Conservation (phyloP, 352 stramenopile species). For the Phytophthora pluvialis region DNA sequence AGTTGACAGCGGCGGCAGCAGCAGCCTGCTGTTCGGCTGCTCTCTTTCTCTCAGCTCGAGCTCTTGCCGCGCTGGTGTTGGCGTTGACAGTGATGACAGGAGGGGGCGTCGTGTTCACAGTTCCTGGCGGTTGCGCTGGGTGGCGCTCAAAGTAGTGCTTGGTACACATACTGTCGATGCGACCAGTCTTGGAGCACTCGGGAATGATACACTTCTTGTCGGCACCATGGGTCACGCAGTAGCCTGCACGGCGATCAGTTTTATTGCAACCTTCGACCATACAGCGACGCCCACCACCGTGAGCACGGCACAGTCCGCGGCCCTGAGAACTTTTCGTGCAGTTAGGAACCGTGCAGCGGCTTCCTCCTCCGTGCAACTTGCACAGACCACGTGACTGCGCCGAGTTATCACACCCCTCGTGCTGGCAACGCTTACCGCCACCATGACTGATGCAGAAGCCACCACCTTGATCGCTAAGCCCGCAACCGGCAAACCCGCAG, state of each 20-base stretch:
- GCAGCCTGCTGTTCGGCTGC: slow-evolving; percentile 31
- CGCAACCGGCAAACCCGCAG: slow-evolving; percentile 72
- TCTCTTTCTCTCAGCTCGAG: slow-evolving; percentile 42
- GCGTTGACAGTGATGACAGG: slow-evolving; percentile 47
- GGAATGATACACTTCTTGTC: slow-evolving; percentile 83
- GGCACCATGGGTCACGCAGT: slow-evolving; percentile 83
- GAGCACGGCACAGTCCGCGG: slow-evolving; percentile 79
- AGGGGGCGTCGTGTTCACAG: slow-evolving; percentile 41
- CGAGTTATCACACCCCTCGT: slow-evolving; percentile 81
- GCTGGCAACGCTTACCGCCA: slow-evolving; percentile 81
- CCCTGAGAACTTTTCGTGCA: slow-evolving; percentile 90
- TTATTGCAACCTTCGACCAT: slow-evolving; percentile 89
- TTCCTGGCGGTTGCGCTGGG: slow-evolving; percentile 50
- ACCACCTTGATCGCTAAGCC: slow-evolving; percentile 79
- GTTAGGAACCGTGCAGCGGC: slow-evolving; percentile 77
- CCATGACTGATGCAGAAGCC: slow-evolving; percentile 86
- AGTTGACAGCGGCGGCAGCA: slow-evolving; percentile 19
- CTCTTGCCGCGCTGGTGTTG: slow-evolving; percentile 42
- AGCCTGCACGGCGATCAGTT: slow-evolving; percentile 76
- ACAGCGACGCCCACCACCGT: slow-evolving; percentile 83
- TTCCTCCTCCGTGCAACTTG: slow-evolving; percentile 83
- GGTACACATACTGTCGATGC: slow-evolving; percentile 84
- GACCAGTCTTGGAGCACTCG: slow-evolving; percentile 85
- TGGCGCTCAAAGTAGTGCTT: slow-evolving; percentile 89
- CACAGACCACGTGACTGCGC: slow-evolving; percentile 83